These are phyloP conservation scores for Bruguiera gymnorhiza DNA, from an alignment of 345 rosid genomes.

Conservation along the genomic window DNA sequence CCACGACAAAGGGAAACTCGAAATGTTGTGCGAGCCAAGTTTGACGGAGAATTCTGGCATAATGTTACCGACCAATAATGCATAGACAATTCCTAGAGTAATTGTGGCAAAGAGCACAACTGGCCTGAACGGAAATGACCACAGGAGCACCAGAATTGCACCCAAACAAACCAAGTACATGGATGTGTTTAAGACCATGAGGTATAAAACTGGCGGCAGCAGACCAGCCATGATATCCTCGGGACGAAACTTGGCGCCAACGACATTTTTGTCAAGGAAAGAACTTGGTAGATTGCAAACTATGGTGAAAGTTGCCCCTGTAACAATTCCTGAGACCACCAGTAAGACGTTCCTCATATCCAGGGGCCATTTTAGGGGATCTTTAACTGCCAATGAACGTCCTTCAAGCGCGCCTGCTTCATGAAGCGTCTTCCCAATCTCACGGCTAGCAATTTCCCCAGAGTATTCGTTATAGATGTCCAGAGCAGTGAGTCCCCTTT, in stretches of 20 bases:
- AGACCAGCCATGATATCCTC: background rate
- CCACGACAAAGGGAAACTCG: background rate
- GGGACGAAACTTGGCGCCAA: too few relatives aligned
- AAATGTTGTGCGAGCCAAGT: background rate
- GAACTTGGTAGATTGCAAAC: conserved; percentile 10
- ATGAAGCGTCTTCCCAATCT: background rate
- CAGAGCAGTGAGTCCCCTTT: background rate
- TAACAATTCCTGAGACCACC: conserved; percentile 6
- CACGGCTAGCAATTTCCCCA: background rate
- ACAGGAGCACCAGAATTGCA: conserved; percentile 3
- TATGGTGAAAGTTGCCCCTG: conserved; percentile 5
- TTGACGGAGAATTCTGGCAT: too few relatives aligned
- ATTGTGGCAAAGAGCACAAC: conserved; percentile 6
- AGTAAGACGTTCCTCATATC: conserved; percentile 15
- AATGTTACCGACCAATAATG: too few relatives aligned
- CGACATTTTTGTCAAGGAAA: background rate
- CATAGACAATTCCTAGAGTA: background rate
- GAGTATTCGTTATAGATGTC: conserved; percentile 7
- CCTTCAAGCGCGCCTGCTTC: conserved; percentile 4
- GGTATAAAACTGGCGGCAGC: conserved; percentile 11
- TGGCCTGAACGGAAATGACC: conserved; percentile 8
- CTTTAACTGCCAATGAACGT: background rate
- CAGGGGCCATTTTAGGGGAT: background rate
- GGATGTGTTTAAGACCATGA: conserved; percentile 12
- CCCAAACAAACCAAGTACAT: background rate